Base-by-base conservation (phyloP, 2,329 filamentous ascomycete genomes). In the Lomentospora prolificans region DNA sequence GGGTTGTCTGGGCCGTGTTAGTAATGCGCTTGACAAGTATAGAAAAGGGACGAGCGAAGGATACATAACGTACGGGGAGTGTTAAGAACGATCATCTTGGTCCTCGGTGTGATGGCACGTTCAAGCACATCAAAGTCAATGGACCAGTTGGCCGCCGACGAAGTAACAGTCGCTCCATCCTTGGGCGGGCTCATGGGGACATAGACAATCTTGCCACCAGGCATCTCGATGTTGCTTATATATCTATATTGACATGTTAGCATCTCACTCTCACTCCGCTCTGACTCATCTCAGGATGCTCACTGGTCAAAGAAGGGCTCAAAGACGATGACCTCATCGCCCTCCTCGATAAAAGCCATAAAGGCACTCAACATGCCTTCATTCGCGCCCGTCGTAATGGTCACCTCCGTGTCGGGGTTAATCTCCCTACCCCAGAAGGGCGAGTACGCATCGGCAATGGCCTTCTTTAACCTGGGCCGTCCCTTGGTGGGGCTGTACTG, bases 251-350 rank as follows among this genome's bases (percentile, higher is more conserved):
- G 31, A 30, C 14, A 25, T 6, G 12, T 48, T 31, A 33, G 25
- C 28, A 55, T 22, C n/a, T 2, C 19, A n/a, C 25, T 30, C 25
- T 25, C 14, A 22, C 51, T 9, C 4, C 30, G 27, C 25, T 12
- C 19, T 7, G 6, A 50, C 5, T 3, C 5, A n/a, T 3, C 25
- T 27, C 24, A 27, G 9, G 19, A 30, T 55, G 65, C 77, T 67
- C 69, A 89, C 84, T 99, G 94, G 72, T 99, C 94, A 68, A 97
- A 99, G 74, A 96, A 99, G 9, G 94, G 94, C 74, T 99, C 94
- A 68, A 99, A 96, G 57, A 99, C 81, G 62, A 99, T 96, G 61
- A 96, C 94, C 70, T 99, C 94, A 66, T 99, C 94, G 10, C 90
- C 94, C 1, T 82, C 80, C 71, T 99, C 94, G 57, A 99, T 84